phyloP scores from a whole-genome alignment of 2,329 filamentous ascomycete genomes.

The Furcasterigmium sp. region DNA sequence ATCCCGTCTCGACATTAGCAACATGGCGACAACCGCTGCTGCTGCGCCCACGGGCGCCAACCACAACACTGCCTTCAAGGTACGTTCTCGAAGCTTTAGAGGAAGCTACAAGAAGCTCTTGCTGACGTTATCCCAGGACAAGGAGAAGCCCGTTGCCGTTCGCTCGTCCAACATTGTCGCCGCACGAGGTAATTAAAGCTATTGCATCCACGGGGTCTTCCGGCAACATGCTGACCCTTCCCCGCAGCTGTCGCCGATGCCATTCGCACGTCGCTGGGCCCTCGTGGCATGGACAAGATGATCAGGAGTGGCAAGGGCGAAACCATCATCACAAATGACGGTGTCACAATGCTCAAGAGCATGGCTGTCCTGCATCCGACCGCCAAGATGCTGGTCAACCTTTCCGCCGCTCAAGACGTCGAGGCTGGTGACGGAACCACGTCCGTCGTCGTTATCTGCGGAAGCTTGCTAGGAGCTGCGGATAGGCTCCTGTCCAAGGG shows the following conservation, averaged over 20 bases:
- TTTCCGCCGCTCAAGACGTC: conserved; percentile 95
- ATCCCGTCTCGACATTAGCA: conserved; percentile 22
- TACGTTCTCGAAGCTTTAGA: conserved; percentile 4
- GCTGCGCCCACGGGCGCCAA: conserved; percentile 28
- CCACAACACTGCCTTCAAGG: conserved; percentile 53
- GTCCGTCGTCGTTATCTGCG: conserved; percentile 95
- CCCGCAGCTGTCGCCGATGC: conserved; percentile 85
- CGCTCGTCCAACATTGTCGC: conserved; percentile 95
- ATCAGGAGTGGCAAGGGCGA: conserved; percentile 95
- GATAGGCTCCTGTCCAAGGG: conserved; percentile 87
- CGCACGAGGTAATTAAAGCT: conserved; percentile 66
- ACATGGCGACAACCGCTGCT: conserved; percentile 40
- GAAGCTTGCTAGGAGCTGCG: conserved; percentile 87
- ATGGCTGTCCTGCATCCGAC: conserved; percentile 99
- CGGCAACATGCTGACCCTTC: conserved; percentile 13
- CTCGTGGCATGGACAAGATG: conserved; percentile 99
- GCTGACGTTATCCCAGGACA: conserved; percentile 51
- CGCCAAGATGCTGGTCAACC: conserved; percentile 97
- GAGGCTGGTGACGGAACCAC: conserved; percentile 98
- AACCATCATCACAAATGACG: conserved; percentile 99
- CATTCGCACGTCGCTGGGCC: conserved; percentile 91
- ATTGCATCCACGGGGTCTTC: background rate
- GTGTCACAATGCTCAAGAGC: conserved; percentile 97
- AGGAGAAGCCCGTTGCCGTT: conserved; percentile 98
- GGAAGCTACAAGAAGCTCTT: conserved; percentile 26